These are phyloP conservation scores for Mycena haematopus DNA, from an alignment of 768 basidiomycete species.

Conservation along the genomic window DNA sequence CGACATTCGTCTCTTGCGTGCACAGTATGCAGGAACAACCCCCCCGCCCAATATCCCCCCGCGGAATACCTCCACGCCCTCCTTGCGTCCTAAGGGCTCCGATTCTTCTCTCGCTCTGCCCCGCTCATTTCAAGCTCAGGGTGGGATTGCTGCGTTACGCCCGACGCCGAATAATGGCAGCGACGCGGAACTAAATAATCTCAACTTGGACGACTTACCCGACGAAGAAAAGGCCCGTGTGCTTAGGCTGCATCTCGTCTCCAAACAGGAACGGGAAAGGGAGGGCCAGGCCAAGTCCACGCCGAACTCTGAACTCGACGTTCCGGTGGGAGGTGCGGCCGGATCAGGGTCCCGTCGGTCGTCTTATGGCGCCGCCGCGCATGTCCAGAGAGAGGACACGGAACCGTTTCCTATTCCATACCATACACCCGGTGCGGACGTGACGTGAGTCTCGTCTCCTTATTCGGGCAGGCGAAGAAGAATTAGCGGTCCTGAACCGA, in stretches of 20 bases:
- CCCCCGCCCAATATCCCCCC: conserved; percentile 66
- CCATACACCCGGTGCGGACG: conserved; percentile 85
- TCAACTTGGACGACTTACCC: conserved; percentile 65
- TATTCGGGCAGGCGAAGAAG: no score
- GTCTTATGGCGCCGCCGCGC: conserved; percentile 27
- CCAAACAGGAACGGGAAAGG: conserved; percentile 64
- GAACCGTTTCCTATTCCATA: conserved; percentile 90
- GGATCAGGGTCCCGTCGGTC: conserved; percentile 35
- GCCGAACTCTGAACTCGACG: conserved; percentile 38
- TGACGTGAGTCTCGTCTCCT: conserved; percentile 69
- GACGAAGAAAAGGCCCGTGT: conserved; percentile 88
- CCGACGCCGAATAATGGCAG: conserved; percentile 36
- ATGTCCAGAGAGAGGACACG: conserved; percentile 51
- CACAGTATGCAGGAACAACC: conserved; percentile 64
- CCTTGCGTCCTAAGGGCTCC: conserved; percentile 25
- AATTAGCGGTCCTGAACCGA: no score
- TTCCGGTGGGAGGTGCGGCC: conserved; percentile 36
- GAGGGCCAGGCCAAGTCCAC: conserved; percentile 35
- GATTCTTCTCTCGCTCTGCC: conserved; percentile 27
- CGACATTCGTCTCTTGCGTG: conserved; percentile 67
- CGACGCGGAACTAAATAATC: conserved; percentile 37
- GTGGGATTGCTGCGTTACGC: conserved; percentile 47
- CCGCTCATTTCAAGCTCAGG: conserved; percentile 23
- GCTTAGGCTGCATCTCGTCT: conserved; percentile 80
- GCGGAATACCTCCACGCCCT: conserved; percentile 37